Base-by-base conservation (phyloP, 805 yeast genomes). In the Tetrapisispora pingtungensis region DNA sequence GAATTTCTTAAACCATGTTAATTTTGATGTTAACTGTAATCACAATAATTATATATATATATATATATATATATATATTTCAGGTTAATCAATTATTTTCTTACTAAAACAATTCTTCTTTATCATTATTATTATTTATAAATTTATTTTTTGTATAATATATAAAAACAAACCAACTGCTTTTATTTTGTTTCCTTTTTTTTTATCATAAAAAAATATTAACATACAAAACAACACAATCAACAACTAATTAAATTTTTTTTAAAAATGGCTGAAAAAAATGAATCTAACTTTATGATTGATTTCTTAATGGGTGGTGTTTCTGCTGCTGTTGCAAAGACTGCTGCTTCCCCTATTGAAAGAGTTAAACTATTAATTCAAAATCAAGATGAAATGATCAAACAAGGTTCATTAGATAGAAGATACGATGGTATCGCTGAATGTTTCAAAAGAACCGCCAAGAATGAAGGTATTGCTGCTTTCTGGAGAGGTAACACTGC, bases 401-500 rank as follows among this genome's bases (percentile, higher is more conserved):
- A 89, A 76, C 96, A 87, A 76, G 96, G 97, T 68, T 87, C 96
- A 78, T 78, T 88, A 65, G 75, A 86, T 58, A 77, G 68, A 64
- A 80, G 75, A 69, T 88, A 89, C 81, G 79, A 73, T 57, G 97
- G 97, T 84, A 89, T 88, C 56, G 73, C 61, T 53, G 97, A 88
- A 67, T 86, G 96, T 77, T 88, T 89, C 94, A 79, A 68, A 65
- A 84, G 96, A 80, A 89, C 97, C 59, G 83, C 89, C 56, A 83
- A 84, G 60, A 86, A 83, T 59, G 97, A 88, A 77, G 97, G 97
- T 81, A 65, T 84, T 54, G 77, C 73, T 57, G 74, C 97, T 54
- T 87, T 88, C 90, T 88, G 97, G 97, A 84, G 96, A 84, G 97
- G 97, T 80, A 88, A 88, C 89, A 89, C 96, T 57, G 97, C 97